Base-by-base conservation (phyloP, 2,329 filamentous ascomycete genomes). In the Colletotrichum sp. region DNA sequence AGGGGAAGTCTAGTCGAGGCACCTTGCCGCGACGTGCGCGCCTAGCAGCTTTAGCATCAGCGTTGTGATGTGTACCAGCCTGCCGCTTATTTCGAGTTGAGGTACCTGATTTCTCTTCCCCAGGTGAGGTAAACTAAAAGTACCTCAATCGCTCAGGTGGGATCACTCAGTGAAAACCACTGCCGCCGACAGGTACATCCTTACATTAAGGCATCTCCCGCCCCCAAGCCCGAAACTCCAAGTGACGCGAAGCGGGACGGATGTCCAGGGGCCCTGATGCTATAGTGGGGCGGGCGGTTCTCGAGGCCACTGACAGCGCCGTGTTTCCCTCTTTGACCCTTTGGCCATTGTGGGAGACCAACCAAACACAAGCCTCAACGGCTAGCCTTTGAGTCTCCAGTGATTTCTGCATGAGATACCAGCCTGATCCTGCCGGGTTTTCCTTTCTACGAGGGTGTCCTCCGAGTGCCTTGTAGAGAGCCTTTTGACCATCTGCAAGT, bases 191-290 rank as follows among this genome's bases (percentile, higher is more conserved):
- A 67, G 64, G 43, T 69, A 24, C 48, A 58, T 24, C 55, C 48
- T 71, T 72, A 59, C 58, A 63, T 63, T 63, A 67, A 70, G 69
- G 69, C 30, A 67, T 28, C 62, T 72, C 43, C 69, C 69, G 73
- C 69, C 69, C 62, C 63, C 56, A 58, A 75, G 66, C 65, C 74
- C 74, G 74, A 76, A 76, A 76, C 74, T 71, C 34, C 58, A 76
- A 63, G 71, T 76, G 66, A 76, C 65, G 65, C 74, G 71, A 76
- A 75, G 61, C 71, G 70, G 74, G 62, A 74, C 74, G 62, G 71
- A 56, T 52, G 38, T 16, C 61, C 71, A 74, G 71, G 71, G 63
- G 70, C 36, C 55, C 59, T 61, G 70, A 68, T 75, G 73, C 21
- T 68, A 69, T 34, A 64, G 73, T 75, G 73, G 73, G 64, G 64